These are phyloP conservation scores for Trichoderma endophyticum DNA, from an alignment of 2,329 filamentous ascomycete genomes.

Conservation along the genomic window DNA sequence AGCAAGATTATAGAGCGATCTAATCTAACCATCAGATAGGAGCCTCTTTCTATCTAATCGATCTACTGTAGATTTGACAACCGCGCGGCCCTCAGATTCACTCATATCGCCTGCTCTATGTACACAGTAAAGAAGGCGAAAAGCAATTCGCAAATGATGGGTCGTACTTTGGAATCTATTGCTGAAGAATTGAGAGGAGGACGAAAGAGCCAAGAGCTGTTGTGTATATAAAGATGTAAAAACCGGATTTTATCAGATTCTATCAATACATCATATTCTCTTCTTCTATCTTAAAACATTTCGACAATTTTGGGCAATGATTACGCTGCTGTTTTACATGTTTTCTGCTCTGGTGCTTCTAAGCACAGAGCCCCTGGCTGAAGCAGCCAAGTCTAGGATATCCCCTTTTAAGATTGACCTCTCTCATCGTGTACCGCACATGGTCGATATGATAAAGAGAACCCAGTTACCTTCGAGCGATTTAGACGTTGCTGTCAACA, in stretches of 20 bases:
- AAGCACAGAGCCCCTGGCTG: not conserved
- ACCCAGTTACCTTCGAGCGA: not conserved
- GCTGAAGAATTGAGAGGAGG: not conserved
- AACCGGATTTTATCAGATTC: not conserved
- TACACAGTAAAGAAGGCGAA: not conserved
- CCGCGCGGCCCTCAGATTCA: not conserved
- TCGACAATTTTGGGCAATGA: not conserved
- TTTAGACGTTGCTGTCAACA: not conserved
- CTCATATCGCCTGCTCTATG: not conserved
- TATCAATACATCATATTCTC: not conserved
- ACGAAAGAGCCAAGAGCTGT: not conserved
- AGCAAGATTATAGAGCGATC: not conserved
- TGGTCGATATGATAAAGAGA: not conserved
- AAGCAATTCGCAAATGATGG: not conserved
- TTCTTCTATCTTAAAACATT: not conserved
- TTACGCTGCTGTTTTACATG: not conserved
- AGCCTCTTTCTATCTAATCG: not conserved
- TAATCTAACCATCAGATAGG: not conserved
- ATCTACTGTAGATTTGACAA: not conserved
- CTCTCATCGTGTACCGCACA: not conserved
- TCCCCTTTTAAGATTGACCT: not conserved
- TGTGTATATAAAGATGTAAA: not conserved
- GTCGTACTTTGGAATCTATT: not conserved
- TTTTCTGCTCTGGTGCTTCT: not conserved
- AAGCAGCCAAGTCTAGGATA: not conserved